These are phyloP conservation scores for Monosporozyma siamensis DNA, from an alignment of 805 yeast species.

Conservation along the genomic window DNA sequence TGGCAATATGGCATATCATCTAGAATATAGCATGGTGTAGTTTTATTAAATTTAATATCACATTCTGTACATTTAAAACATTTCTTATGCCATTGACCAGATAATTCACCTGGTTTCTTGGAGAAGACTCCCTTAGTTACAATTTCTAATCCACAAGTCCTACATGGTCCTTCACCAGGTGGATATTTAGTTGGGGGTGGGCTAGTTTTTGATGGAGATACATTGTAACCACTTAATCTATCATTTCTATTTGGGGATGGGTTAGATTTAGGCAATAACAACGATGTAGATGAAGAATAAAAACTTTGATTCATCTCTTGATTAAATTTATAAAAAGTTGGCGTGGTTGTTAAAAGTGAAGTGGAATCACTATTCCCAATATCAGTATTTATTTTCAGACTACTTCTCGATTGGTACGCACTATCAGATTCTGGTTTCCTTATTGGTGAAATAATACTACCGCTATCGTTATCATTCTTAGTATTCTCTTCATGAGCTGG, in stretches of 20 bases:
- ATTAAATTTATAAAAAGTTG: constrained; percentile 18
- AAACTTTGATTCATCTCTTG: not conserved
- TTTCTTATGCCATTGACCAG: constrained; percentile 92
- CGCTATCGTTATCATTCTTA: not conserved
- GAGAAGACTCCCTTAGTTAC: constrained; percentile 64
- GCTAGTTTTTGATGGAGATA: not conserved
- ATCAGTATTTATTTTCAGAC: constrained; percentile 8
- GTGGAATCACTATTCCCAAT: not conserved
- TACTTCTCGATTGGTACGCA: not conserved
- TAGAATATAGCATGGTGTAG: constrained; percentile 65
- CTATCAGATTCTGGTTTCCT: not conserved
- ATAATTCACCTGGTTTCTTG: constrained; percentile 55
- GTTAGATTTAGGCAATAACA: not conserved
- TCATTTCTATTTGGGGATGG: not conserved
- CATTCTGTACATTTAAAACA: constrained; percentile 77
- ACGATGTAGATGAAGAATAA: constrained; percentile 2
- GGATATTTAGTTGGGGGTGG: constrained; percentile 24
- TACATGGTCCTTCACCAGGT: constrained; percentile 74
- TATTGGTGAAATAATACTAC: not conserved
- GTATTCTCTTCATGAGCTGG: too few relatives aligned
- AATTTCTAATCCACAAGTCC: constrained; percentile 54
- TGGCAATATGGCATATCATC: constrained; percentile 78
- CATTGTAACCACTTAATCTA: not conserved
- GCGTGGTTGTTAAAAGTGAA: constrained; percentile 8
- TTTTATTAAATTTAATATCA: constrained; percentile 44